Percentiles rank a stretch among this genome's conserved stretches.
Evolutionary conservation across 345 rosid species (phyloP).

Genomic region (Gossypium australe): DNA sequence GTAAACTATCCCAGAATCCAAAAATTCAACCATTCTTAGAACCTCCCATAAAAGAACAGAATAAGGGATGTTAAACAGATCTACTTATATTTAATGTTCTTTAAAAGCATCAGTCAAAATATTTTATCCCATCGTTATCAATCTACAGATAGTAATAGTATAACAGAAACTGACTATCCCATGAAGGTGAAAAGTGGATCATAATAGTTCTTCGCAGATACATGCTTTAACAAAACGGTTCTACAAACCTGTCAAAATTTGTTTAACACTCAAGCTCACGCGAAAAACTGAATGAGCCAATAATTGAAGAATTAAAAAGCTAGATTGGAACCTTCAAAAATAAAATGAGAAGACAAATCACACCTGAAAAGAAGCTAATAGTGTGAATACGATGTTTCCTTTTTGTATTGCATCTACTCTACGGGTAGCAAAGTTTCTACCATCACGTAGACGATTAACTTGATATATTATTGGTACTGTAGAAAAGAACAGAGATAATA

Average conservation of each 20-base stretch:
- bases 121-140: background rate
- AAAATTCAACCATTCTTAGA: background rate
- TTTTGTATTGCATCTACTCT: conserved; percentile 89
- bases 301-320: background rate
- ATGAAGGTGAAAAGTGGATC: background rate
- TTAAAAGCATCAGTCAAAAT: background rate
- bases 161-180: background rate
- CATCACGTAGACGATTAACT: conserved; percentile 86
- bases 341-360: conserved; percentile 11
- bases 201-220: background rate
- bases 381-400: conserved; percentile 71
- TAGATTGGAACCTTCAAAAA: background rate
- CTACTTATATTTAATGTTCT: background rate
- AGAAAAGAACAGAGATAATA: conserved; percentile 22
- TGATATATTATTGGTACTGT: conserved; percentile 79
- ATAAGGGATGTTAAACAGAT: background rate
- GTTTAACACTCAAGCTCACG: background rate
- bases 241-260: background rate
- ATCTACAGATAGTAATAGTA: background rate
- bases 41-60: background rate
- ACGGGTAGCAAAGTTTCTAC: conserved; percentile 85
- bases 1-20: background rate
- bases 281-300: background rate
- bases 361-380: conserved; percentile 94
- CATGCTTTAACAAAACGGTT: background rate